phyloP scores from a whole-genome alignment of 768 basidiomycete genomes.

The Butyriboletus loyo region DNA sequence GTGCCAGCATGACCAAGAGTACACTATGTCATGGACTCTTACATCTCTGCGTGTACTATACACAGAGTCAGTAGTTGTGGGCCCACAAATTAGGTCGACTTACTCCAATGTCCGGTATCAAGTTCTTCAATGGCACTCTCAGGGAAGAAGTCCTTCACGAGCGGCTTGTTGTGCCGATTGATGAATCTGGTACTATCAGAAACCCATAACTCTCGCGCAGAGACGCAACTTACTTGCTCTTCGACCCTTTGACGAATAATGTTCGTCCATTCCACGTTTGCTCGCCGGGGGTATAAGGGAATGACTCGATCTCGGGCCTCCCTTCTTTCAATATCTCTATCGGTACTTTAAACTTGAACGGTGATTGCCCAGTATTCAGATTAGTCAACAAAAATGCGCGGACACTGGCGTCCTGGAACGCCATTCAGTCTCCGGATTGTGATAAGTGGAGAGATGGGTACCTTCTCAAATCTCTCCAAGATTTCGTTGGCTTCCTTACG shows the following conservation, averaged over 20 bases:
- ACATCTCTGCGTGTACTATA: constrained; percentile 80
- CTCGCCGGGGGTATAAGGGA: constrained; percentile 66
- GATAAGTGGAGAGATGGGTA: constrained; percentile 26
- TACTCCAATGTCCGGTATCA: constrained; percentile 88
- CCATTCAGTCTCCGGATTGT: constrained; percentile 2
- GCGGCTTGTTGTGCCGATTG: constrained; percentile 63
- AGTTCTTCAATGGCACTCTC: constrained; percentile 56
- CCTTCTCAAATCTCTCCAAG: constrained; percentile 60
- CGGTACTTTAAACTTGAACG: constrained; percentile 71
- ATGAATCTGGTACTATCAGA: constrained; percentile 53
- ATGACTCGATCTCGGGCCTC: constrained; percentile 69
- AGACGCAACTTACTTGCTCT: constrained; percentile 55
- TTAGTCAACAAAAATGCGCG: constrained; percentile 89
- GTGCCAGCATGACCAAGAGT: not conserved
- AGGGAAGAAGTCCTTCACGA: constrained; percentile 72
- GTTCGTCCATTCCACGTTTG: constrained; percentile 55
- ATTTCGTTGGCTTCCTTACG: constrained; percentile 70
- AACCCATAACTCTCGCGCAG: not conserved
- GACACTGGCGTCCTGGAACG: constrained; percentile 60
- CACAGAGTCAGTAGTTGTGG: constrained; percentile 3
- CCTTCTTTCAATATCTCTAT: constrained; percentile 59
- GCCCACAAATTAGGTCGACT: constrained; percentile 18
- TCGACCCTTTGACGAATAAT: constrained; percentile 75
- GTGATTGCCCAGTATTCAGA: constrained; percentile 40
- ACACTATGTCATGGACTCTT: constrained; percentile 9